Evolutionary conservation across 2,329 filamentous ascomycete genomes (phyloP).

Genomic region (Didymellaceae sp.): DNA sequence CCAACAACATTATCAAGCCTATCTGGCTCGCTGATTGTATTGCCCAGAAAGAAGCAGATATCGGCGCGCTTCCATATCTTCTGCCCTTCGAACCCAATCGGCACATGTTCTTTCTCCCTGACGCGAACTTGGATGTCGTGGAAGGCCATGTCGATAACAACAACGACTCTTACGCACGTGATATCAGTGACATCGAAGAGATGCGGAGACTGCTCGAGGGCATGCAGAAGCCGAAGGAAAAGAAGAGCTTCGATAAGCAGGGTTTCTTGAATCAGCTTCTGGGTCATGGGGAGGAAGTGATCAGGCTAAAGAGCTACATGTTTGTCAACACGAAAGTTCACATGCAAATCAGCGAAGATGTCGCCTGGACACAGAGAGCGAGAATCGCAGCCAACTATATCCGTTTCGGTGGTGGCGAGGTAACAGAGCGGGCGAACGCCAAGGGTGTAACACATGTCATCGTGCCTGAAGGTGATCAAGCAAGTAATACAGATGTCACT

Average conservation of each 20-base stretch:
- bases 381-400: slow-evolving; percentile 64
- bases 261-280: slow-evolving; percentile 37
- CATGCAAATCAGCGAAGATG: slow-evolving; percentile 21
- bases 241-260: slow-evolving; percentile 24
- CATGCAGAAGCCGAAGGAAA: slow-evolving; percentile 45
- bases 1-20: slow-evolving; percentile 76
- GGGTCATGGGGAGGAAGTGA: slow-evolving; percentile 33
- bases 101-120: slow-evolving; percentile 75
- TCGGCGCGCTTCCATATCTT: slow-evolving; percentile 61
- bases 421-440: slow-evolving; percentile 61
- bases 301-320: slow-evolving; percentile 39
- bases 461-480: slow-evolving; percentile 57
- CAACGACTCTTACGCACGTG: slow-evolving; percentile 82
- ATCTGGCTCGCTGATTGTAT: slow-evolving; percentile 86
- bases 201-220: slow-evolving; percentile 55
- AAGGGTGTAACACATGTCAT: slow-evolving; percentile 74
- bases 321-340: slow-evolving; percentile 36
- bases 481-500: slow-evolving; percentile 41
- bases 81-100: slow-evolving; percentile 69
- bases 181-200: slow-evolving; percentile 67
- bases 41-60: slow-evolving; percentile 62
- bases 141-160: slow-evolving; percentile 73
- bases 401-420: slow-evolving; percentile 71
- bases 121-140: slow-evolving; percentile 62
- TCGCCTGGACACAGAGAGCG: slow-evolving; percentile 33